These are phyloP conservation scores for Euptelea pleiosperma DNA, from an alignment of 164 flowering plant genomes.

Conservation along the genomic window DNA sequence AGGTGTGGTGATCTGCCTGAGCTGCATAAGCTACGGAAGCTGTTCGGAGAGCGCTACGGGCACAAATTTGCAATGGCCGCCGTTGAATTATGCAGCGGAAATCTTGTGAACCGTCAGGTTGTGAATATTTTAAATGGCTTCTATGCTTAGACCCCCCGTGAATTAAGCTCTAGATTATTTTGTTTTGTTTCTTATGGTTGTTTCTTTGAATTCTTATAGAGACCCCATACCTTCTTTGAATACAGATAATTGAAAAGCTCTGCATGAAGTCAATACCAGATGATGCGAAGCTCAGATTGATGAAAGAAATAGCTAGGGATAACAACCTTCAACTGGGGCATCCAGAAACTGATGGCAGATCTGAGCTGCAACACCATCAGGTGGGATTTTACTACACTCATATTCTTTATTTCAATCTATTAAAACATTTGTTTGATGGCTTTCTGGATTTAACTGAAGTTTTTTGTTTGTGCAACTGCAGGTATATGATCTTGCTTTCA, in stretches of 20 bases:
- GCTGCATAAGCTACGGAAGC: slow-evolving; percentile 51
- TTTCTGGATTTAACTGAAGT: background rate
- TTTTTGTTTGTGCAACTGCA: slow-evolving; percentile 3
- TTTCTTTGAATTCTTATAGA: background rate
- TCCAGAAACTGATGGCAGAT: slow-evolving; percentile 31
- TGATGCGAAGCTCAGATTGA: slow-evolving; percentile 46
- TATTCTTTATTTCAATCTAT: background rate
- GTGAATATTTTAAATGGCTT: background rate
- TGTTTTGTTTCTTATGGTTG: background rate
- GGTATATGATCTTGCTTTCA: slow-evolving; percentile 5
- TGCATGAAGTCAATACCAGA: slow-evolving; percentile 38
- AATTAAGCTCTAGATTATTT: background rate
- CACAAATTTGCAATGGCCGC: slow-evolving; percentile 44
- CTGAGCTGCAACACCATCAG: slow-evolving; percentile 34
- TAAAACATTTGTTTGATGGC: background rate
- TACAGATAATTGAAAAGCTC: slow-evolving; percentile 39
- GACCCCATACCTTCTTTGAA: background rate
- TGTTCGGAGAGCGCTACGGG: slow-evolving; percentile 75
- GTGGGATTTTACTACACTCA: slow-evolving; percentile 5
- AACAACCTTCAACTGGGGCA: slow-evolving; percentile 30
- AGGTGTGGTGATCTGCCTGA: slow-evolving; percentile 85
- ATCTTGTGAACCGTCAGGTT: slow-evolving; percentile 67
- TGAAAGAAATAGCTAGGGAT: slow-evolving; percentile 54
- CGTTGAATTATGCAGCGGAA: slow-evolving; percentile 56
- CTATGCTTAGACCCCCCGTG: background rate